phyloP scores from a whole-genome alignment of 2,329 filamentous ascomycete genomes.

The Colletotrichum cordylinicola region DNA sequence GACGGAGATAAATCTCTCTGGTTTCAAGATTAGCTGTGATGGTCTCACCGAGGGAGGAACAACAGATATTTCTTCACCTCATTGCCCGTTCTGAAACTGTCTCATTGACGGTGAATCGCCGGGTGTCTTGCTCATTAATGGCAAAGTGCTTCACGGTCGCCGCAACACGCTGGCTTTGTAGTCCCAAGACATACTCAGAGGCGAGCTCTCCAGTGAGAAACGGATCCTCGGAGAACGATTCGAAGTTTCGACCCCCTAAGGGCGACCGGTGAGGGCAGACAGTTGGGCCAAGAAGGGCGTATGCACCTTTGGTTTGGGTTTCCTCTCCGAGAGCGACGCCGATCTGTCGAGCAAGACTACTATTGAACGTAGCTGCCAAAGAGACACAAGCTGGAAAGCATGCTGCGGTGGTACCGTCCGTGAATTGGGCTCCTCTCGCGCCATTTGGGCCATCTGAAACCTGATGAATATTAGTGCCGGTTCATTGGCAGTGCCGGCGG shows the following conservation, averaged over 20 bases:
- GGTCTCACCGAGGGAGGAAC: background rate
- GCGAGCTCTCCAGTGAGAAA: slow-evolving; percentile 47
- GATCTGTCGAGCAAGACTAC: slow-evolving; percentile 58
- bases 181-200: slow-evolving; percentile 28
- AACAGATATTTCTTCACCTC: background rate
- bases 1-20: slow-evolving; percentile 35
- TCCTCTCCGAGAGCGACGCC: slow-evolving; percentile 41
- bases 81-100: background rate
- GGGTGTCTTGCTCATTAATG: slow-evolving; percentile 3
- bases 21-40: background rate
- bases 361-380: slow-evolving; percentile 68
- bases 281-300: slow-evolving; percentile 65
- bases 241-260: slow-evolving; percentile 68
- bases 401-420: background rate
- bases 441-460: background rate
- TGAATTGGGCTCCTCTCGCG: background rate
- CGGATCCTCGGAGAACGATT: slow-evolving; percentile 64
- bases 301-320: slow-evolving; percentile 51
- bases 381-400: background rate
- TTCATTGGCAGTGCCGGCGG: accelerated
- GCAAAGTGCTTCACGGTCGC: slow-evolving; percentile 18
- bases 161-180: slow-evolving; percentile 23
- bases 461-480: background rate
- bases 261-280: slow-evolving; percentile 68
- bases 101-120: background rate